phyloP scores from a whole-genome alignment of 805 yeast genomes.

The Candida boidinii region DNA sequence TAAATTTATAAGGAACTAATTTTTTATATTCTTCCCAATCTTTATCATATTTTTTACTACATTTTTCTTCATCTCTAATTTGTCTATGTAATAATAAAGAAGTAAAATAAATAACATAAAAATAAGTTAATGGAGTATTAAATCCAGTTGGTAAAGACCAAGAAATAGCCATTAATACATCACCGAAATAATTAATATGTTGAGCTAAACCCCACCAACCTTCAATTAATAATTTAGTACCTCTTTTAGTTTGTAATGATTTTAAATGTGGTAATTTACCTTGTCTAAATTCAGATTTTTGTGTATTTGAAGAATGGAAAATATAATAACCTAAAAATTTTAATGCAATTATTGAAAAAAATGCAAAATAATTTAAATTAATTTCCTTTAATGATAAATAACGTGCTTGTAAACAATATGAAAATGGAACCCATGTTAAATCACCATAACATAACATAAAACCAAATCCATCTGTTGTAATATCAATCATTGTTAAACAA shows the following conservation, averaged over 20 bases:
- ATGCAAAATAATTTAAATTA: slow-evolving; percentile 36
- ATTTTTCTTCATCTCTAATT: slow-evolving; percentile 83
- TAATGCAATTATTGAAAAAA: slow-evolving; percentile 33
- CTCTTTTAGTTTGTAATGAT: slow-evolving; percentile 64
- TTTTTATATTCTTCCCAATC: slow-evolving; percentile 79
- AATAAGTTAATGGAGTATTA: slow-evolving; percentile 75
- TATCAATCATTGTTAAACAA: slow-evolving; percentile 87
- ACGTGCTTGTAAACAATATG: slow-evolving; percentile 81
- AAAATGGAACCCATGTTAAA: slow-evolving; percentile 84
- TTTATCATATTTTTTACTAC: slow-evolving; percentile 76
- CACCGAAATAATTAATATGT: slow-evolving; percentile 93
- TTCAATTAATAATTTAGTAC: slow-evolving; percentile 72
- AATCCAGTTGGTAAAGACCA: slow-evolving; percentile 92
- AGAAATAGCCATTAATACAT: slow-evolving; percentile 83
- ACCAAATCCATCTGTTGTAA: slow-evolving; percentile 95
- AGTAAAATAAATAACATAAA: slow-evolving; percentile 78
- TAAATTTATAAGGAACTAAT: slow-evolving; percentile 79
- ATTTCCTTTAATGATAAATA: slow-evolving; percentile 61
- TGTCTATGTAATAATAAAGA: slow-evolving; percentile 82
- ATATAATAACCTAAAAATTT: slow-evolving; percentile 60
- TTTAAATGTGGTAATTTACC: slow-evolving; percentile 65
- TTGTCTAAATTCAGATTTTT: slow-evolving; percentile 75
- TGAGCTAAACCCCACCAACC: slow-evolving; percentile 97
- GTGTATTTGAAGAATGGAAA: slow-evolving; percentile 77
- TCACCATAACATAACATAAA: slow-evolving; percentile 96